Base-by-base conservation (phyloP, 1,284 basidiomycete species). In the Peniophora sp. region DNA sequence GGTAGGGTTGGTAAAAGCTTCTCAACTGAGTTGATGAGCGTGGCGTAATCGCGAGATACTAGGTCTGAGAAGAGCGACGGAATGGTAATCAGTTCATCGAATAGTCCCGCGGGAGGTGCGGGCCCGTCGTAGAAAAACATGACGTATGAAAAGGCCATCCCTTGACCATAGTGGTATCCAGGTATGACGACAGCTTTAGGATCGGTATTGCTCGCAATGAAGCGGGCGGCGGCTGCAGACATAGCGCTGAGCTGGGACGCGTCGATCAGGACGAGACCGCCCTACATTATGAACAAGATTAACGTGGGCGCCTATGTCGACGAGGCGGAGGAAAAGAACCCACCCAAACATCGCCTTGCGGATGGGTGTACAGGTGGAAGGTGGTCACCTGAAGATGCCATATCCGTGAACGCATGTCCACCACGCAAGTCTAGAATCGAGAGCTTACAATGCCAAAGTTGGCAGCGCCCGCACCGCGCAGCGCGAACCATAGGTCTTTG, bases 61-160 rank as follows among this genome's bases (percentile, higher is more conserved):
- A 46, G 24, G 43, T 25, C 34, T 14, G 22, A 48, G 8, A 47
- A 24, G 16, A 47, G 41, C 23, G 17, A 46, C 34, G 43, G 68
- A 38, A 77, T 70, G 1, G 61, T 65, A 16, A 75, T 50, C 51
- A 78, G 74, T 1, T 65, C 65, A 41, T 79, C 76, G 52, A 79
- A 80, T 2, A 77, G 68, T 3, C 75, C 77, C 10, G 60, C 45
- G 0, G 78, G 78, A 0, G 69, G 72, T 0, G 57, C 67, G 1
- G 77, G 77, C 0, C 60, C 76, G 55, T 82, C 76, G 53, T 81
- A 81, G 58, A 81, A 82, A 32, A 54, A 46, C 14, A 24, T 20
- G 17, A 47, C 5, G 32, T 41, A 45, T n/a, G 39, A 5, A 8
- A 41, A 17, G n/a, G 39, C n/a, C 6, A 8, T 8, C 6, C 35